Conservation (phyloP, 139 green algal species). For the Chlamydomonas incerta region DNA sequence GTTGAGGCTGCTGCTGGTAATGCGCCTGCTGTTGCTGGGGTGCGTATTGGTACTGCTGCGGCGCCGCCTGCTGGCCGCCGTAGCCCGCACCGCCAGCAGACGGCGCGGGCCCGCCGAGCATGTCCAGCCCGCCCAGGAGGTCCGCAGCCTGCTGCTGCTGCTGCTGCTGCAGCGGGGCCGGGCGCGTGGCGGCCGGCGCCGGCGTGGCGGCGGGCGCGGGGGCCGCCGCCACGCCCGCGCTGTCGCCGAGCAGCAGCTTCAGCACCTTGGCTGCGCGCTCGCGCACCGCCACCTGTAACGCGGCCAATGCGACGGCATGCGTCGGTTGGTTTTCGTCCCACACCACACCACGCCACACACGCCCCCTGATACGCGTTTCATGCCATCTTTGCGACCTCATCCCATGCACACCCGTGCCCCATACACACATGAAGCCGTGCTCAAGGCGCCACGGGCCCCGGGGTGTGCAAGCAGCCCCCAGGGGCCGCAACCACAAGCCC, state of each 20-base stretch:
- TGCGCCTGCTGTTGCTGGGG: not conserved
- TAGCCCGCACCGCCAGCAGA: not conserved
- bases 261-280: constrained; percentile 51
- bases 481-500: too few species aligned
- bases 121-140: constrained; percentile 10
- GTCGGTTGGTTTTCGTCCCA: too few species aligned
- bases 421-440: too few species aligned
- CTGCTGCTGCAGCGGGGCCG: not conserved
- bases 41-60: not conserved
- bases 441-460: too few species aligned
- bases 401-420: too few species aligned
- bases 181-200: not conserved
- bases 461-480: too few species aligned
- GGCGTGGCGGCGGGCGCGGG: not conserved
- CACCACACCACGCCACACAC: too few species aligned
- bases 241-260: constrained; percentile 11
- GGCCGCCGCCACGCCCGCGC: not conserved
- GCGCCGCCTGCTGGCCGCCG: not conserved
- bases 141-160: not conserved
- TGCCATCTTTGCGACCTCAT: too few species aligned
- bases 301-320: too few species aligned
- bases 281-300: constrained; percentile 50
- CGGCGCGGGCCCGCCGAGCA: not conserved
- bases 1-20: not conserved
- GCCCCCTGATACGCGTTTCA: too few species aligned